phyloP scores from a whole-genome alignment of 2,329 filamentous ascomycete species.

The Hymenoscyphus fructigenus region DNA sequence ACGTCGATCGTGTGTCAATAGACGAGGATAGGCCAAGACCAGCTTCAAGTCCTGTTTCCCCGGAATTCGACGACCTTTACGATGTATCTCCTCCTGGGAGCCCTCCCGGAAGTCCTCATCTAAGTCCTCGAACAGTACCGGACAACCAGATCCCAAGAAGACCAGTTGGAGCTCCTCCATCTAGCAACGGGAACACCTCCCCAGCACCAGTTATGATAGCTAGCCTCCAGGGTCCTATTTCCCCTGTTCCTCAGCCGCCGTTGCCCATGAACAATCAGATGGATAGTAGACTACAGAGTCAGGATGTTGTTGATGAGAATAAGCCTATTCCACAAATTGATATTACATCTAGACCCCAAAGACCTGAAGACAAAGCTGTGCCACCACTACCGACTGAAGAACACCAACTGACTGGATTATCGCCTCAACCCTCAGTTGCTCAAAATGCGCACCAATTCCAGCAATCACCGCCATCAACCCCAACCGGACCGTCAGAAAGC shows the following conservation, averaged over 20 bases:
- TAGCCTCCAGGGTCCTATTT: constrained; percentile 26
- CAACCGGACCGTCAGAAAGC: not conserved
- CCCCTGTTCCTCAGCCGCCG: constrained; percentile 28
- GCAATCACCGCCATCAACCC: constrained; percentile 18
- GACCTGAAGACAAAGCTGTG: constrained; percentile 20
- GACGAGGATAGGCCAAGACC: constrained; percentile 34
- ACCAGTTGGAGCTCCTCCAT: constrained; percentile 25
- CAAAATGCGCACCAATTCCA: constrained; percentile 17
- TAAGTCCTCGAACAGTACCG: constrained; percentile 11
- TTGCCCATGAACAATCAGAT: constrained; percentile 13
- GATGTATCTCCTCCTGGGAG: constrained; percentile 37
- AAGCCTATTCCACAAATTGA: not conserved
- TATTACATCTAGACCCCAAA: constrained; percentile 4
- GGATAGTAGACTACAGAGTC: constrained; percentile 18
- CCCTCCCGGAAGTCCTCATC: constrained; percentile 30
- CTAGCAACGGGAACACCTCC: constrained; percentile 8
- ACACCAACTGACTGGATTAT: constrained; percentile 25
- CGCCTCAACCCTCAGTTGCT: constrained; percentile 19
- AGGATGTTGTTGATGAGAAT: constrained; percentile 17
- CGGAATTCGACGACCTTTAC: constrained; percentile 36
- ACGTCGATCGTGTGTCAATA: constrained; percentile 24
- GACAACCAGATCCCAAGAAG: constrained; percentile 27
- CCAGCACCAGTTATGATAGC: constrained; percentile 23
- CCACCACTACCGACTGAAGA: constrained; percentile 25
- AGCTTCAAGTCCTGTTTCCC: constrained; percentile 34